Conservation (phyloP, 805 yeast genomes). For the Yarrowia sp. region DNA sequence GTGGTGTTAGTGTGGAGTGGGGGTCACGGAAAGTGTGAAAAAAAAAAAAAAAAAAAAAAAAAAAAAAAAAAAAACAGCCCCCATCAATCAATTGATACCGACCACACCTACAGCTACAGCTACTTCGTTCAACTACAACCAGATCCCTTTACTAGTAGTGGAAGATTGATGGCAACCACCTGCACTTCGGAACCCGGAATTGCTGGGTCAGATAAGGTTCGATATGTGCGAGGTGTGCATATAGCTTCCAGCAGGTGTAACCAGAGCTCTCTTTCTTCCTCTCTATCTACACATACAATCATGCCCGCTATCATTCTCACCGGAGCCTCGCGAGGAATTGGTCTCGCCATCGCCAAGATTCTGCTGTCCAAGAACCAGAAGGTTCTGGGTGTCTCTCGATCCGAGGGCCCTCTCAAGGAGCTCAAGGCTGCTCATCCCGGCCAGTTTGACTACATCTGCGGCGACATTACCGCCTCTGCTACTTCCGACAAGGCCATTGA, state of each 20-base stretch:
- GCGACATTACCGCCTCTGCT: constrained; percentile 51
- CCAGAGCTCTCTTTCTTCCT: not conserved
- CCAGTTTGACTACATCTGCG: constrained; percentile 42
- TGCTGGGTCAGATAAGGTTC: not conserved
- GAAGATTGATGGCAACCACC: too few relatives aligned
- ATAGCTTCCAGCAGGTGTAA: too few relatives aligned
- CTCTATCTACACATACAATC: not conserved
- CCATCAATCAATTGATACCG: too few relatives aligned
- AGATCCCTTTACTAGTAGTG: too few relatives aligned
- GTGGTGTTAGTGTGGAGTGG: too few relatives aligned
- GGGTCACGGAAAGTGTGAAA: too few relatives aligned
- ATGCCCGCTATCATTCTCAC: constrained; percentile 38
- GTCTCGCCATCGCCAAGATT: constrained; percentile 64
- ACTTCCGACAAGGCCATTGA: constrained; percentile 43
- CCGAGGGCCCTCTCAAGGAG: constrained; percentile 47
- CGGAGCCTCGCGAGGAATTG: constrained; percentile 63
- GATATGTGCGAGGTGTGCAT: not conserved
- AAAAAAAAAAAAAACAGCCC: too few relatives aligned
- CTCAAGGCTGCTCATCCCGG: constrained; percentile 43
- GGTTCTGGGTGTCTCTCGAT: constrained; percentile 73
- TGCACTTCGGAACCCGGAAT: constrained; percentile 4
- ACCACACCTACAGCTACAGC: too few relatives aligned
- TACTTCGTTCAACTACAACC: too few relatives aligned
- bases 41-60: too few relatives aligned
- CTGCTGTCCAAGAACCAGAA: constrained; percentile 46